Evolutionary conservation across 306 rosid species (phyloP), one percentile per base, ranked within the genome.

Genomic region (Quercus ilex): DNA sequence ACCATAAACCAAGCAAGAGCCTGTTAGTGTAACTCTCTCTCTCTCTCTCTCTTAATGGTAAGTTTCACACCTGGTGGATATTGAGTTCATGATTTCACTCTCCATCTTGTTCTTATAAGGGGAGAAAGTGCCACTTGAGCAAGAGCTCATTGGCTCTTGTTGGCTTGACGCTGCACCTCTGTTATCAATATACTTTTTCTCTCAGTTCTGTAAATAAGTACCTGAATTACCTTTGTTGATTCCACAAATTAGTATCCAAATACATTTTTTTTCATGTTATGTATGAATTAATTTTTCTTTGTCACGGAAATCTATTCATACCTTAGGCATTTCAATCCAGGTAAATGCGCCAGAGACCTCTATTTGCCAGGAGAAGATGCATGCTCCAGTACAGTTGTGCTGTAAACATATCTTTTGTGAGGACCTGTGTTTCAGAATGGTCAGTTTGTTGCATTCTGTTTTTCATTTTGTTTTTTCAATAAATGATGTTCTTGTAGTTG

Each of bases 281-380:
- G 30, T 20, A 58, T 21, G 5, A 58, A 21, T 58, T 25, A 4
- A 13, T 58, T 23, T 3, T 10, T 20, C 28, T 21, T 58, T 58
- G 15, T 21, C 28, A 21, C 14, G 5, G 23, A 5, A 58, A n/a
- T 58, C 15, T 67, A 70, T 55, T 13, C 1, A 18, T 57, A 63
- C 71, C 68, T 80, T 30, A 9, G 69, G 72, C 76, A 18, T 86
- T 53, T 79, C 55, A 82, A 76, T 86, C 85, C 92, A 95, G 99
- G 98, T 91, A 74, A 89, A 68, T 83, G 87, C 87, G 93, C 89
- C 9, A 97, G 98, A 74, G 98, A 95, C 82, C 87, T 90, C 52
- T 81, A 92, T 95, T 82, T 95, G 98, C 89, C 99, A 92, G 83
- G 98, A 91, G 93, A 95, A 91, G 91, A 90, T 91, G 89, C 91